These are phyloP conservation scores for Handroanthus guayacan DNA, from an alignment of 257 asterid species.

Conservation along the genomic window DNA sequence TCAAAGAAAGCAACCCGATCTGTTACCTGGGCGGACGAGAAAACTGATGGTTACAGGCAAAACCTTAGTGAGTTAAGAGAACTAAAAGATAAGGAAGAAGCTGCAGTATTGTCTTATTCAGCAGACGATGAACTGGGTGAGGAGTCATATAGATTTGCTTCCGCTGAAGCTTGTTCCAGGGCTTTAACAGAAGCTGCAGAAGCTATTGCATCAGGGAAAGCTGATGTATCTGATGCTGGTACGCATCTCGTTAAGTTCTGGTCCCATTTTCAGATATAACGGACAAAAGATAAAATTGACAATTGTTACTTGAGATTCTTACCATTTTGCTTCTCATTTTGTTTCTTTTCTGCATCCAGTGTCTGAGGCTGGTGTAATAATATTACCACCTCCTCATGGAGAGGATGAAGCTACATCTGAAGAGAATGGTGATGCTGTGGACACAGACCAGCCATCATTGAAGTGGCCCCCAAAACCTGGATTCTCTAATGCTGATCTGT, in stretches of 20 bases:
- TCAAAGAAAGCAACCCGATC: constrained; percentile 57
- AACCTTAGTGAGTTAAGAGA: constrained; percentile 54
- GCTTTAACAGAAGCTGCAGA: constrained; percentile 84
- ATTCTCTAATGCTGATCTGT: constrained; percentile 57
- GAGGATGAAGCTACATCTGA: constrained; percentile 47
- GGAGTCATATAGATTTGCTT: constrained; percentile 58
- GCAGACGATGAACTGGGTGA: constrained; percentile 46
- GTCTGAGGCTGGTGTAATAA: constrained; percentile 73
- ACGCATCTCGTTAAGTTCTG: constrained; percentile 32
- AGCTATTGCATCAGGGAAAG: constrained; percentile 75
- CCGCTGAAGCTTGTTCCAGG: constrained; percentile 93
- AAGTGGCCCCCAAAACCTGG: constrained; percentile 85
- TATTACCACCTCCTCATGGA: constrained; percentile 62
- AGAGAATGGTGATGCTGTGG: constrained; percentile 51
- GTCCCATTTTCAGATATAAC: constrained; percentile 11
- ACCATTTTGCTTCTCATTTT: constrained; percentile 37
- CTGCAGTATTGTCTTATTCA: constrained; percentile 37
- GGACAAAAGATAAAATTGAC: background rate
- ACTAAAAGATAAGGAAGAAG: constrained; percentile 40
- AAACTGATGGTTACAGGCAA: constrained; percentile 41
- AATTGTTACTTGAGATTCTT: constrained; percentile 31
- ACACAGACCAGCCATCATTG: constrained; percentile 50
- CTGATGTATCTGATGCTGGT: constrained; percentile 80
- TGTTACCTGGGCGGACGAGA: constrained; percentile 92
- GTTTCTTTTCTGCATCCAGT: constrained; percentile 50